Evolutionary conservation across 2,329 filamentous ascomycete genomes (phyloP).

Genomic region (Cladosporium austrohemisphaericum): DNA sequence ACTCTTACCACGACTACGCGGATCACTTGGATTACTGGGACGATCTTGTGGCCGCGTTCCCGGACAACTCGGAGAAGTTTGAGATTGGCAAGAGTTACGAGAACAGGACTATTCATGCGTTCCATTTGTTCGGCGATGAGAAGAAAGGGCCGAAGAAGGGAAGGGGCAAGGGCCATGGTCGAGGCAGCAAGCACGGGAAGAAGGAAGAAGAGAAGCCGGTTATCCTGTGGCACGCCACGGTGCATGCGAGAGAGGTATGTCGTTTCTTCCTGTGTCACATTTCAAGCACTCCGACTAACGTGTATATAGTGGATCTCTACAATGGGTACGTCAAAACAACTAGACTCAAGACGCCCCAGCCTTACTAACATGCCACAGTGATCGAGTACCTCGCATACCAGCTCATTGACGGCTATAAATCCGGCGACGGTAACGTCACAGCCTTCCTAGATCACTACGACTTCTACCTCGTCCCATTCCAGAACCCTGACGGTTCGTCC

Average conservation of each 20-base stretch:
- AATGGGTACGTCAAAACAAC: constrained; percentile 31
- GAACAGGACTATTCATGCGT: constrained; percentile 43
- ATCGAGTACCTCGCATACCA: constrained; percentile 52
- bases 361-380: constrained; percentile 21
- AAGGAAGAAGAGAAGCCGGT: constrained; percentile 41
- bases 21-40: constrained; percentile 51
- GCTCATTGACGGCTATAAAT: constrained; percentile 47
- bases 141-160: not conserved
- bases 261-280: too few species aligned
- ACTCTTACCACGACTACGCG: constrained; percentile 51
- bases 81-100: constrained; percentile 47
- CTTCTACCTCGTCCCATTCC: constrained; percentile 61
- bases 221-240: constrained; percentile 53
- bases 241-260: constrained; percentile 50
- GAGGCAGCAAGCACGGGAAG: not conserved
- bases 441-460: constrained; percentile 59
- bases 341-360: constrained; percentile 28
- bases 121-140: constrained; percentile 53
- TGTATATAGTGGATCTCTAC: constrained; percentile 52
- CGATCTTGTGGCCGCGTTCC: constrained; percentile 45
- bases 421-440: constrained; percentile 35
- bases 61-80: constrained; percentile 49
- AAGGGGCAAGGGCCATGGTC: not conserved
- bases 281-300: not conserved
- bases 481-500: constrained; percentile 54